phyloP scores from a whole-genome alignment of 2,329 filamentous ascomycete genomes.

The Pleurostoma richardsiae region DNA sequence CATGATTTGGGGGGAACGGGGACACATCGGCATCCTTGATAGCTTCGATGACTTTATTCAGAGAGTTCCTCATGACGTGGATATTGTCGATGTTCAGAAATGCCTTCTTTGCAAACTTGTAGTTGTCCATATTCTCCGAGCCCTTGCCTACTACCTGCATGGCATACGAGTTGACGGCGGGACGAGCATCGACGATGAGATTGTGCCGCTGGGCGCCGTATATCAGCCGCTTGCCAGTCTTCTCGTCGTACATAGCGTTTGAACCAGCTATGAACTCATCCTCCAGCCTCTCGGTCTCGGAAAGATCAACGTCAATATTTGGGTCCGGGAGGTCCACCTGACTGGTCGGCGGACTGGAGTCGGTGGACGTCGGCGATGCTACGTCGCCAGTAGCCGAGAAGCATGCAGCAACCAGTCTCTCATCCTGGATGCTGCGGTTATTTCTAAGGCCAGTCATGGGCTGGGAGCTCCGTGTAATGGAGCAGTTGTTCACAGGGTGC shows the following conservation, averaged over 20 bases:
- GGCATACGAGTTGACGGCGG: slow-evolving; percentile 87
- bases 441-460: slow-evolving; percentile 80
- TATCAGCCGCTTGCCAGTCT: slow-evolving; percentile 55
- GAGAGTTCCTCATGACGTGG: slow-evolving; percentile 91
- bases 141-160: slow-evolving; percentile 92
- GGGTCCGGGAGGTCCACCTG: slow-evolving; percentile 40
- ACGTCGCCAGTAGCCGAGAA: slow-evolving; percentile 66
- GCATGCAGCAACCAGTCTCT: slow-evolving; percentile 87
- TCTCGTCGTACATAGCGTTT: slow-evolving; percentile 49
- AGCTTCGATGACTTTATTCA: slow-evolving; percentile 82
- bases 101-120: slow-evolving; percentile 83
- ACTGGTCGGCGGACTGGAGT: slow-evolving; percentile 40
- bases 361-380: slow-evolving; percentile 21
- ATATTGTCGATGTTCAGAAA: slow-evolving; percentile 98
- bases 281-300: slow-evolving; percentile 61
- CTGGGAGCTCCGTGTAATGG: slow-evolving; percentile 91
- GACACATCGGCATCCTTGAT: slow-evolving; percentile 91
- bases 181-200: slow-evolving; percentile 91
- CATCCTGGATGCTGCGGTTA: slow-evolving; percentile 91
- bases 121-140: slow-evolving; percentile 97
- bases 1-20: slow-evolving; percentile 73
- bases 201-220: slow-evolving; percentile 94
- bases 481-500: slow-evolving; percentile 95
- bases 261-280: slow-evolving; percentile 58
- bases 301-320: slow-evolving; percentile 42